phyloP scores from a whole-genome alignment of 129 eudicot genomes.

The Escallonia herrerae region DNA sequence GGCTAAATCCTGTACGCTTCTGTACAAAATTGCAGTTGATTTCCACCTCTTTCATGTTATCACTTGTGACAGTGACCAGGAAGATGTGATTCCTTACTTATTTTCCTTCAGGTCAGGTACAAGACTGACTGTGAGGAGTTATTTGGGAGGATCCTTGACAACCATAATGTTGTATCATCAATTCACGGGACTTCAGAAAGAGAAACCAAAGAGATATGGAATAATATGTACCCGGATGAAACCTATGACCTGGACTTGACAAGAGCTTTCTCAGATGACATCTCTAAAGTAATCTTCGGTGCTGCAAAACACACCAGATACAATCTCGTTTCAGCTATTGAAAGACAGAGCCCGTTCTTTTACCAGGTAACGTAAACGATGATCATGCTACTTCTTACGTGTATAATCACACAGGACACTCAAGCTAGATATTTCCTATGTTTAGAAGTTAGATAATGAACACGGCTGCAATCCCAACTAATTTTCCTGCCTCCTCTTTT shows the following conservation, averaged over 20 bases:
- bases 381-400: not conserved
- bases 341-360: slow-evolving; percentile 71
- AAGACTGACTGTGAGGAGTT: slow-evolving; percentile 70
- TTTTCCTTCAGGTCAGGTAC: slow-evolving; percentile 62
- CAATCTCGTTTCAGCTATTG: slow-evolving; percentile 61
- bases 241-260: slow-evolving; percentile 43
- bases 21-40: slow-evolving; percentile 1
- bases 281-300: slow-evolving; percentile 5
- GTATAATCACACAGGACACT: not conserved
- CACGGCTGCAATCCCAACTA: no score
- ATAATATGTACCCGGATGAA: slow-evolving; percentile 49
- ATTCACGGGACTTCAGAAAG: slow-evolving; percentile 37
- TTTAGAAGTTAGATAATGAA: no score
- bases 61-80: not conserved
- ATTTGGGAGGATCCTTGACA: slow-evolving; percentile 76
- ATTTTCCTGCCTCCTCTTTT: no score
- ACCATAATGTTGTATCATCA: slow-evolving; percentile 56
- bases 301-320: slow-evolving; percentile 49
- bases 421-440: no score
- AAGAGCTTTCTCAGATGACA: slow-evolving; percentile 19
- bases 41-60: not conserved
- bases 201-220: slow-evolving; percentile 67
- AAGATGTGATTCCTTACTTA: slow-evolving; percentile 1
- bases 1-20: slow-evolving; percentile 86
- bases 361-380: slow-evolving; percentile 52